These are phyloP conservation scores for Lineolata rhizophorae DNA, from an alignment of 495 filamentous ascomycete species.

Conservation along the genomic window DNA sequence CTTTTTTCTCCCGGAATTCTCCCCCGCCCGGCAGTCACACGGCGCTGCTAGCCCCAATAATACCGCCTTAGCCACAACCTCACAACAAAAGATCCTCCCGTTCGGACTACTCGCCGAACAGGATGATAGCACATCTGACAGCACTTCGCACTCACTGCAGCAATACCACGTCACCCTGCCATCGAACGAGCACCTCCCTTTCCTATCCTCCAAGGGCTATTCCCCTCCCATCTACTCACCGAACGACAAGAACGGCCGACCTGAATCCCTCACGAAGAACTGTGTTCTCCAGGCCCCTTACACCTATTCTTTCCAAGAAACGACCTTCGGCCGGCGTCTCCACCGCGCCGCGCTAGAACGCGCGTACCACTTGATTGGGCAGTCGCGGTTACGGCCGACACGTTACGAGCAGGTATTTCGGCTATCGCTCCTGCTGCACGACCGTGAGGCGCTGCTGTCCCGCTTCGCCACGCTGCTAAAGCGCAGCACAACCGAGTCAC, in stretches of 20 bases:
- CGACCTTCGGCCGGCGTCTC: conserved; percentile 45
- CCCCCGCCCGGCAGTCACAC: no score
- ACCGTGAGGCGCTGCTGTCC: conserved; percentile 24
- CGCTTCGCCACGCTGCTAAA: conserved; percentile 23
- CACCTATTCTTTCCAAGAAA: conserved; percentile 36
- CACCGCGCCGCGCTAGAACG: conserved; percentile 44
- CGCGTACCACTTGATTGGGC: conserved; percentile 34
- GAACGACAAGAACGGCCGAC: no score
- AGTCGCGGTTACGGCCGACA: conserved; percentile 26
- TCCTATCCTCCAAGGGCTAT: not conserved
- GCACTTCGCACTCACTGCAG: no score
- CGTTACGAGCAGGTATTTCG: conserved; percentile 37
- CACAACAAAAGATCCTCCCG: no score
- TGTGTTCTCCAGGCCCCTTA: no score
- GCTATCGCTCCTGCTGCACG: conserved; percentile 36
- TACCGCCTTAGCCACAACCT: no score
- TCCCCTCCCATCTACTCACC: conserved; percentile 3
- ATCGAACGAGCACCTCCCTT: not conserved
- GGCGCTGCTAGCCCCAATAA: no score
- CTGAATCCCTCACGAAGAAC: no score
- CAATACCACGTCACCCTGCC: no score
- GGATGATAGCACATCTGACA: no score
- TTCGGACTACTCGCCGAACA: no score
- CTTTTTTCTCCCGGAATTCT: no score
- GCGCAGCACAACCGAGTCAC: conserved; percentile 21